Conservation (phyloP, 768 basidiomycete genomes). For the Vararia minispora region DNA sequence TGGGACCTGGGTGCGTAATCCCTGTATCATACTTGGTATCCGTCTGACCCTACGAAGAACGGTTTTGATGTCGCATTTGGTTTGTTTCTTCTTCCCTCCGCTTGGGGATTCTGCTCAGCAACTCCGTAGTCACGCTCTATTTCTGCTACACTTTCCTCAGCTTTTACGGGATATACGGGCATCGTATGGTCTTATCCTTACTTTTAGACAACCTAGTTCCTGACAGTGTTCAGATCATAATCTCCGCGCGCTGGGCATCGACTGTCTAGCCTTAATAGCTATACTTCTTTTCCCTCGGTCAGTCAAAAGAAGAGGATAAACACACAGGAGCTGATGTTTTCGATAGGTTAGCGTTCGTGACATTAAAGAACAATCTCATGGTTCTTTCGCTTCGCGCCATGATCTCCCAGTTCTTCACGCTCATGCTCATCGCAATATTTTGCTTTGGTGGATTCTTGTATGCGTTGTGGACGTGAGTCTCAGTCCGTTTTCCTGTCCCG, state of each 20-base stretch:
- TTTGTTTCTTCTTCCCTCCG: constrained; percentile 21
- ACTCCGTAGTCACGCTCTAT: constrained; percentile 58
- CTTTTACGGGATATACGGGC: constrained; percentile 62
- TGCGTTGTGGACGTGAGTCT: constrained; percentile 82
- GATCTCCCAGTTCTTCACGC: constrained; percentile 79
- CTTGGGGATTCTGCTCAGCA: background rate
- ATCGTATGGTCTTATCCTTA: constrained; percentile 33
- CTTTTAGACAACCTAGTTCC: background rate
- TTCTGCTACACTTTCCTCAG: constrained; percentile 67
- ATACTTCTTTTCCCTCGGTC: constrained; percentile 85
- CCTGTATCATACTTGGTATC: constrained; percentile 3
- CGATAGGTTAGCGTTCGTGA: constrained; percentile 81
- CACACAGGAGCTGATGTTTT: background rate
- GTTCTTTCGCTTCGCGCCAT: constrained; percentile 81
- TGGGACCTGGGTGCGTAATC: constrained; percentile 60
- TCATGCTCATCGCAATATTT: constrained; percentile 80
- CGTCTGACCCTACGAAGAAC: constrained; percentile 37
- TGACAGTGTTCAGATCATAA: too few species aligned
- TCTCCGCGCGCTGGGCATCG: constrained; percentile 56
- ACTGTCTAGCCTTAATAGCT: constrained; percentile 81
- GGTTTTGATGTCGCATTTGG: constrained; percentile 91
- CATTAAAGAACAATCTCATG: constrained; percentile 70
- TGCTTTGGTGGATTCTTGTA: constrained; percentile 92
- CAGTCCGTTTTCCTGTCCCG: background rate
- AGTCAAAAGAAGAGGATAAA: background rate